A percentile compares a stretch with the other conserved stretches of the same genome.
Conservation (phyloP, 345 rosid genomes). For the Syzygium grande region DNA sequence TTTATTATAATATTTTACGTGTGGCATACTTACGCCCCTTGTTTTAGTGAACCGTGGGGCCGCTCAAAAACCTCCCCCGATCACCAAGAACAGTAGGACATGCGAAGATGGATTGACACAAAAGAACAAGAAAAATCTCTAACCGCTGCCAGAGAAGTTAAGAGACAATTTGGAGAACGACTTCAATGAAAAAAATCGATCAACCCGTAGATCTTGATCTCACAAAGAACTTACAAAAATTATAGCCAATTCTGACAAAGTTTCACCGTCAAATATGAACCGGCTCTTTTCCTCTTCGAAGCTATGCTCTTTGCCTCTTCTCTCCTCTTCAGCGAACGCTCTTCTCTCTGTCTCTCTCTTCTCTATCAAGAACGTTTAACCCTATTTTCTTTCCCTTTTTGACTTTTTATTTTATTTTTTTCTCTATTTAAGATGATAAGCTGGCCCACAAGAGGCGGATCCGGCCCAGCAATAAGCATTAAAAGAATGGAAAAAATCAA, state of each 20-base stretch:
- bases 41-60: not conserved
- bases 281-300: not conserved
- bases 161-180: not conserved
- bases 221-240: not conserved
- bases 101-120: not conserved
- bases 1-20: not conserved
- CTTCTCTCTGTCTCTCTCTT: not conserved
- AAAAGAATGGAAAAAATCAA: not conserved
- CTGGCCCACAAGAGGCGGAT: not conserved
- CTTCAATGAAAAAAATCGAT: not conserved
- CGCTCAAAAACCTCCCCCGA: not conserved
- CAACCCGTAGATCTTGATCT: not conserved
- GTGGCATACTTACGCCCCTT: not conserved
- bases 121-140: not conserved
- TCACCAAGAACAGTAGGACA: not conserved
- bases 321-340: not conserved
- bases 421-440: not conserved
- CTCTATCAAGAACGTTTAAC: not conserved
- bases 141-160: not conserved
- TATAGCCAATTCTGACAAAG: not conserved
- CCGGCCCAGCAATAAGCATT: not conserved
- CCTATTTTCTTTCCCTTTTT: not conserved
- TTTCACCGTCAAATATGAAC: not conserved
- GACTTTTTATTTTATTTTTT: fast-evolving
- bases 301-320: not conserved